Evolutionary conservation across 2,329 filamentous ascomycete genomes (phyloP), one percentile per base, ranked within the genome.

Genomic region (Tolypocladium endophyticum): DNA sequence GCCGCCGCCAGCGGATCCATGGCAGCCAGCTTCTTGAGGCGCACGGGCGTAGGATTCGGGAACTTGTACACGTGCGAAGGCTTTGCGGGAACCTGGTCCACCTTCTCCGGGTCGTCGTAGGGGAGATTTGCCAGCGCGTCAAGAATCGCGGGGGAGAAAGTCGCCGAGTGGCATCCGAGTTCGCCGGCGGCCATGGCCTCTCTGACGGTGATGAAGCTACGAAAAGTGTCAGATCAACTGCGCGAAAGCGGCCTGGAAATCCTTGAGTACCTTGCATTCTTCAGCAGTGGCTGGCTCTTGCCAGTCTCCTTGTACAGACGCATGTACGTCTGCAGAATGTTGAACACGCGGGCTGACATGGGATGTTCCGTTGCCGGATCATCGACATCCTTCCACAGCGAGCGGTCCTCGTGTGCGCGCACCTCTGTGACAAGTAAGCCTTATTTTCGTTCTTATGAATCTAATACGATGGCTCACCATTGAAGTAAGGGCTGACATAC

Each of bases 401-500:
- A 67, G 4, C 65, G 67, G 60, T 79, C 73, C 55, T 72, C 70
- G 60, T 80, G 77, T 3, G 77, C 77, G 7, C 70, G 70, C 45
- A 72, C 73, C 65, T 79, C 77, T 79, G 50, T 11, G 18, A 20
- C 16, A 53, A 3, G 6, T 62, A 16, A 54, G 30, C 5, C 41
- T 56, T 20, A 45, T 28, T 1, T 50, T 30, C 56, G 30, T 20
- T 3, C 52, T 35, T 36, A 38, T 7, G 23, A 16, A 25, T 20
- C 20, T 6, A 14, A 30, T 2, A 18, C 36, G 9, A 47, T 55
- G 36, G 55, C 69, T 58, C 60, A 75, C 75, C 74, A 60, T 81
- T 81, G 58, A 74, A 79, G 59, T 81, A 81, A 4, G 78, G 78
- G 63, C 77, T 79, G 65, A 81, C 77, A 59, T 75, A 80, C 4